Evolutionary conservation across 164 flowering plant genomes (phyloP).

Genomic region (Litsea cubeba): DNA sequence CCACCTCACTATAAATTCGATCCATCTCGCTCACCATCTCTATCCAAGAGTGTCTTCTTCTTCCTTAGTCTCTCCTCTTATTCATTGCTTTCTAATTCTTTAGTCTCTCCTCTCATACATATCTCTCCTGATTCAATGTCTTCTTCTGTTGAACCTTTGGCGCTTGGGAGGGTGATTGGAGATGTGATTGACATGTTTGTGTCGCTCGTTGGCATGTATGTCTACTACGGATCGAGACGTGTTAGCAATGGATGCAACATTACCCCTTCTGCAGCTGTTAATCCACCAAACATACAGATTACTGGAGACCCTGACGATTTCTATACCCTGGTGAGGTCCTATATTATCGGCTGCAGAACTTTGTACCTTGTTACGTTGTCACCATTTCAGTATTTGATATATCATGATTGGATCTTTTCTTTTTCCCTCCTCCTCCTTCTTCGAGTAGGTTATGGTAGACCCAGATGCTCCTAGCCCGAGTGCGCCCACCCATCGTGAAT

Average conservation of each 20-base stretch:
- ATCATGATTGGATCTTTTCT: conserved; percentile 8
- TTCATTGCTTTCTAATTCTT: too few species aligned
- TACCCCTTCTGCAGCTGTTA: conserved; percentile 50
- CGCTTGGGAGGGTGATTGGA: conserved; percentile 64
- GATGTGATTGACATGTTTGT: conserved; percentile 80
- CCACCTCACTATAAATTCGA: too few species aligned
- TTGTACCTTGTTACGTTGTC: too few species aligned
- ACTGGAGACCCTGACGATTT: conserved; percentile 39
- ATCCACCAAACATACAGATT: conserved; percentile 48
- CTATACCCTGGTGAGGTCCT: conserved; percentile 42
- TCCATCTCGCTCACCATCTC: too few species aligned
- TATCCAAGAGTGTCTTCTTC: too few species aligned
- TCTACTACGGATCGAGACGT: conserved; percentile 49
- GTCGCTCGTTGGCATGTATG: conserved; percentile 46
- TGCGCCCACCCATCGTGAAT: conserved; percentile 64
- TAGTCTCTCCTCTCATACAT: too few species aligned
- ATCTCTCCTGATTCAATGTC: conserved; percentile 19
- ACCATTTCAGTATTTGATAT: not conserved
- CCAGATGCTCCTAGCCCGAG: conserved; percentile 91
- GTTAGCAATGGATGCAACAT: conserved; percentile 65
- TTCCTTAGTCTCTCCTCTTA: too few species aligned
- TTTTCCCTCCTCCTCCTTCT: too few species aligned
- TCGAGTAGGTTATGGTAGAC: conserved; percentile 65
- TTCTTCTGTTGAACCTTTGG: conserved; percentile 50
- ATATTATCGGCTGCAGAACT: too few species aligned